Evolutionary conservation across 495 filamentous ascomycete species (phyloP), one percentile per base, ranked within the genome.

Genomic region (Aspergillus olivimuriae): DNA sequence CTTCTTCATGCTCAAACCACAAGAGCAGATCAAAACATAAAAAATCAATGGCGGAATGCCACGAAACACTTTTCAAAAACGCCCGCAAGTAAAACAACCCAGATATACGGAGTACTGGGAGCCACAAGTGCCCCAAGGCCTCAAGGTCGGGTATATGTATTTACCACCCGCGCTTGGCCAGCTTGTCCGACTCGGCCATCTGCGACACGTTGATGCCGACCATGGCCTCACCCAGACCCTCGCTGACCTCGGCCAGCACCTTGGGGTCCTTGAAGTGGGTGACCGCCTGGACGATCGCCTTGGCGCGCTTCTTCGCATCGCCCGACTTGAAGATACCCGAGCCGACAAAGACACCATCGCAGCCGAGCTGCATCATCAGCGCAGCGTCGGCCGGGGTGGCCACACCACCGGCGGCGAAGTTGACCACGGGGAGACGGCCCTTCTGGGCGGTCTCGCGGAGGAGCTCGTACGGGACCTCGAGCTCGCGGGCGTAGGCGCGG

Each of bases 331-430:
- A 98, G 64, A 98, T 97, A 30, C 92, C 92, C 34, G 81, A 86
- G 22, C 92, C 92, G 34, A 98, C 92, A 58, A 98, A 98, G 22
- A 98, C 92, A 43, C 92, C 92, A 59, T 98, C 92, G 60, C 92
- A 98, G 46, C 92, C 92, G 42, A 98, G 69, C 69, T 96, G 89
- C 92, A 98, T 98, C 92, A 98, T 98, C 30, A 98, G 74, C 22
- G 92, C 92, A 11, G 92, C 92, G 72, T 98, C 92, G 2, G 92
- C 92, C 1, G 92, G 92, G 9, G 92, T 98, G 10, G 92, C 92
- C 28, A 98, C 81, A 40, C 92, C 92, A 14, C 92, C 92, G n/a
- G 92, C 92, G 3, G 92, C 92, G 54, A 98, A 98, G 77, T 98
- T 98, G 35, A 98, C 92, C 1, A 98, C 92, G 0, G 92, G 92